Conservation (phyloP, 2,329 filamentous ascomycete species). For the Botrytis hyacinthi region DNA sequence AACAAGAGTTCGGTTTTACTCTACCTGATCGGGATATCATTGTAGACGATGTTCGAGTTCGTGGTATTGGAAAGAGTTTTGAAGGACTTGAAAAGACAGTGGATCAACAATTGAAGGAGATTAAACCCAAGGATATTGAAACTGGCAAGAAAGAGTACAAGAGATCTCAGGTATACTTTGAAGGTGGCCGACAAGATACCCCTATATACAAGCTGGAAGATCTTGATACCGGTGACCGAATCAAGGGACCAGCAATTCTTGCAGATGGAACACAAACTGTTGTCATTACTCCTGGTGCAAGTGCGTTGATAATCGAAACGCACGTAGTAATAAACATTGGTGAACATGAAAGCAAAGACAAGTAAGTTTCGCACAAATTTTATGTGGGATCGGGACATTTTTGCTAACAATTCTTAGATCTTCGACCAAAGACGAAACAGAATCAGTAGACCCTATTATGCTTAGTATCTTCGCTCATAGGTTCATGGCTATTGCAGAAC, state of each 20-base stretch:
- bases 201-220: constrained; percentile 80
- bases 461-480: constrained; percentile 77
- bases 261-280: constrained; percentile 23
- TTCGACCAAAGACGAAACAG: constrained; percentile 38
- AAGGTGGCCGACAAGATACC: constrained; percentile 73
- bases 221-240: constrained; percentile 46
- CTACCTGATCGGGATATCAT: constrained; percentile 83
- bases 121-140: constrained; percentile 52
- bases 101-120: constrained; percentile 74
- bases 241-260: constrained; percentile 21
- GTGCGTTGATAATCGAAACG: constrained; percentile 75
- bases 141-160: constrained; percentile 59
- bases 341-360: constrained; percentile 50
- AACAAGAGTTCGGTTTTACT: constrained; percentile 91
- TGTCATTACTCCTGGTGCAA: constrained; percentile 68
- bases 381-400: not conserved
- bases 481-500: constrained; percentile 84
- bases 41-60: constrained; percentile 82
- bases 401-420: not conserved
- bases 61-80: constrained; percentile 87
- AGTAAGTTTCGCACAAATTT: constrained; percentile 33
- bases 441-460: constrained; percentile 70
- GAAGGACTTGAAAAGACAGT: constrained; percentile 76
- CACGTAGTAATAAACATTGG: constrained; percentile 87
- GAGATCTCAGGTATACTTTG: constrained; percentile 76